Evolutionary conservation across 2,329 filamentous ascomycete genomes (phyloP).

Genomic region (Cadophora gregata): DNA sequence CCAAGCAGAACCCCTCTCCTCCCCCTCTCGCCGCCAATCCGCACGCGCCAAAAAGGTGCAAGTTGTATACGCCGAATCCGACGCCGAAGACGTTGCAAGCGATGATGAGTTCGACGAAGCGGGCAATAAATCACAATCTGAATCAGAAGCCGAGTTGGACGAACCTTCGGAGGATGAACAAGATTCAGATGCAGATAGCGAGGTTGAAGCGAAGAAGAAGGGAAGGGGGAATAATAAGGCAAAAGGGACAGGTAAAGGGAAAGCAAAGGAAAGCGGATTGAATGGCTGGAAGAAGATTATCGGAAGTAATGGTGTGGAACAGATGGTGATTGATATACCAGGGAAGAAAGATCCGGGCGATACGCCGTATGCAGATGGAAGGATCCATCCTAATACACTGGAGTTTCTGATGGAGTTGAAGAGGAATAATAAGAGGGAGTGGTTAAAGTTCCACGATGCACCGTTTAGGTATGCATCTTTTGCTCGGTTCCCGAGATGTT

Average conservation of each 20-base stretch:
- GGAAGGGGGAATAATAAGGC: not conserved
- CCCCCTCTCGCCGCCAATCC: slow-evolving; percentile 26
- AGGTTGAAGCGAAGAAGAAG: slow-evolving; percentile 3
- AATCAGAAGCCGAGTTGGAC: slow-evolving; percentile 19
- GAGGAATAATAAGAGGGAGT: slow-evolving; percentile 62
- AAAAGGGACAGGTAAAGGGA: slow-evolving; percentile 5
- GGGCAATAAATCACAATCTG: slow-evolving; percentile 5
- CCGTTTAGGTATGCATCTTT: slow-evolving; percentile 21
- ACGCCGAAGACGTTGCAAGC: slow-evolving; percentile 25
- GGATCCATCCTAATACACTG: slow-evolving; percentile 62
- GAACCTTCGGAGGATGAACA: slow-evolving; percentile 18
- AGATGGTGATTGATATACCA: slow-evolving; percentile 49
- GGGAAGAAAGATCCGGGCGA: slow-evolving; percentile 50
- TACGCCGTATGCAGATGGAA: slow-evolving; percentile 57
- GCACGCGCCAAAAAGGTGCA: slow-evolving; percentile 28
- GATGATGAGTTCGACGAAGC: slow-evolving; percentile 23
- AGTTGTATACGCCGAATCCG: slow-evolving; percentile 29
- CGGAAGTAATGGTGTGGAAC: slow-evolving; percentile 25
- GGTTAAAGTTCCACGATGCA: slow-evolving; percentile 59
- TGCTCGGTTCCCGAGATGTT: not conserved
- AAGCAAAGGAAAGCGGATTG: slow-evolving; percentile 12
- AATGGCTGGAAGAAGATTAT: slow-evolving; percentile 25
- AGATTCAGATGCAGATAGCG: slow-evolving; percentile 19
- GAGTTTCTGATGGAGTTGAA: slow-evolving; percentile 64
- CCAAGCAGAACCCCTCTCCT: slow-evolving; percentile 3